Base-by-base conservation (phyloP, 495 filamentous ascomycete genomes). In the Lophiostoma macrostomum region DNA sequence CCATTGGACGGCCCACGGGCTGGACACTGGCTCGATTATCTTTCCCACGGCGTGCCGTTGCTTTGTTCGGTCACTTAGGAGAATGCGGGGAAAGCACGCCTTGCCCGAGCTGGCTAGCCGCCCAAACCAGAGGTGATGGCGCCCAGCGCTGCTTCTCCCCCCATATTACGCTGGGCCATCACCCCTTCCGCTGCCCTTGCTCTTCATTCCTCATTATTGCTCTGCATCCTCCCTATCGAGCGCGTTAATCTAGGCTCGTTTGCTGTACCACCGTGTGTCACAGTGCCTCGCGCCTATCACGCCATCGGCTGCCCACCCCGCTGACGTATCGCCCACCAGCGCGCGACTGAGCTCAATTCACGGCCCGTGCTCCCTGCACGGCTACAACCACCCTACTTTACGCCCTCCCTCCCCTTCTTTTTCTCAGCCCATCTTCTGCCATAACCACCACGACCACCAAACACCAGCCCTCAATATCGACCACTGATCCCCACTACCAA, bases 51-150 rank as follows among this genome's bases (percentile, higher is more conserved):
- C 8, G 8, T 38, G 35, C 12, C 5, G 3, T 7, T 11, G 29
- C 48, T 40, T 40, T 51, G 49, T 35, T 37, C 46, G 4, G 23
- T 30, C 28, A 24, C 22, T 6, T 44, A 39, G 16, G 41, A 47
- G 41, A 50, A 46, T 57, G 53, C 53, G 53, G 53, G 53, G 53
- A 57, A 57, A 36, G 27, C 42, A 28, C 35, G 46, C 37, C 53
- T 50, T 43, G 32, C 47, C 55, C 24, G 22, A 52, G 11, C 28
- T 38, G 23, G 54, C 45, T 50, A 57, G 46, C 28, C 1, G n/a
- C n/a, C n/a, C n/a, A n/a, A n/a, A n/a, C n/a, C n/a, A n/a, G n/a
- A n/a, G n/a, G n/a, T n/a, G n/a, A 16, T 22, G 13, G 12, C 16
- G 8, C 24, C 2, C 13, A 30, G 30, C 41, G 10, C 51, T 38